Evolutionary conservation across 495 filamentous ascomycete species (phyloP).

Genomic region (Aspergillus steynii): DNA sequence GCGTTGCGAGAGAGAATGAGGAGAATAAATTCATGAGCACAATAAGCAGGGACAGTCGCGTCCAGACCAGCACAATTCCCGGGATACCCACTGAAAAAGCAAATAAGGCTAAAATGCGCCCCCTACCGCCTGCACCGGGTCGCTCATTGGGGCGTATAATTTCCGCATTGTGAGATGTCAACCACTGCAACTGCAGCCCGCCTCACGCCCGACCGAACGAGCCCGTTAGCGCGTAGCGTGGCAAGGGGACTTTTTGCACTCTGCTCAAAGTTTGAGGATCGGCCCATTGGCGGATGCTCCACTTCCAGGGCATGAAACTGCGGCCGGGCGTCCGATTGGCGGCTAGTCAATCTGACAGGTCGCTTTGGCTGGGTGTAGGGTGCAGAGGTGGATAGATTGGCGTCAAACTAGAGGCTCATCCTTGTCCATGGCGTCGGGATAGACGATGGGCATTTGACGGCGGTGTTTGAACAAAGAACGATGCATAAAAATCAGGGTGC

Average conservation of each 20-base stretch:
- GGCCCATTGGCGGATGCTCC: background rate
- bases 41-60: too few relatives aligned
- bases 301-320: background rate
- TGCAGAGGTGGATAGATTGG: background rate
- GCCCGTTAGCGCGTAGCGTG: background rate
- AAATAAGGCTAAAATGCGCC: too few relatives aligned
- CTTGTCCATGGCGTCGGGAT: background rate
- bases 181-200: background rate
- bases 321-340: background rate
- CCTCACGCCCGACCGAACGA: background rate
- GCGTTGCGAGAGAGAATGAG: too few relatives aligned
- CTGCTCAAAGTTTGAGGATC: background rate
- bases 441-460: background rate
- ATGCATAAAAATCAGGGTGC: background rate
- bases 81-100: too few relatives aligned
- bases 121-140: too few relatives aligned
- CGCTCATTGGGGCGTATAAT: too few relatives aligned
- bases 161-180: background rate
- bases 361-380: background rate
- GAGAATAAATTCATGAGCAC: too few relatives aligned
- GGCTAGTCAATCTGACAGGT: background rate
- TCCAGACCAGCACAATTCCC: too few relatives aligned
- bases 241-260: background rate
- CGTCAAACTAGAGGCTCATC: background rate
- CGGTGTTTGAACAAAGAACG: background rate